phyloP scores from a whole-genome alignment of 768 basidiomycete genomes.

The Boletus pseudo-olivaceus region DNA sequence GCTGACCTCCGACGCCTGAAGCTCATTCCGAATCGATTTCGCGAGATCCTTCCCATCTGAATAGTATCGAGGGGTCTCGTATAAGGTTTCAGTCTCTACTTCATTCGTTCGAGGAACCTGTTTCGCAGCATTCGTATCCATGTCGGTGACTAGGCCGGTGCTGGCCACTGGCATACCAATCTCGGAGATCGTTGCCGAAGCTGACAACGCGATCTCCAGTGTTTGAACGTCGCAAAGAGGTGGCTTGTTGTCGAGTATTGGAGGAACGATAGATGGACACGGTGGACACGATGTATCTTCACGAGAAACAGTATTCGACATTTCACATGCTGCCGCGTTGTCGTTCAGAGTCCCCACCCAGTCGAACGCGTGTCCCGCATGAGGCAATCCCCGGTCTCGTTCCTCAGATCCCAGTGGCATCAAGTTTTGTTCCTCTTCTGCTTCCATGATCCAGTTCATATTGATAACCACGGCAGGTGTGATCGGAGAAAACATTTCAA shows the following conservation, averaged over 20 bases:
- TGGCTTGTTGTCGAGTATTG: not conserved
- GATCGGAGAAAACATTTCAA: no score
- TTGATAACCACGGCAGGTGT: no score
- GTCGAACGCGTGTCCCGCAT: not conserved
- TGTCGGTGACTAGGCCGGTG: not conserved
- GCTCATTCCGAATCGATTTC: not conserved
- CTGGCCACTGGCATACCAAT: not conserved
- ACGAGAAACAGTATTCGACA: not conserved
- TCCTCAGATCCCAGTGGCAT: not conserved
- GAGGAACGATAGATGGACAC: not conserved
- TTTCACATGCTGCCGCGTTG: no score
- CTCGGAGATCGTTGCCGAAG: not conserved
- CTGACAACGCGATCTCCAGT: not conserved
- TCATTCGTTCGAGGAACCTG: not conserved
- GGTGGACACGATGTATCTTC: not conserved
- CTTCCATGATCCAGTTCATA: no score
- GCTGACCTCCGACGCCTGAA: no score
- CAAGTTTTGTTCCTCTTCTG: no score
- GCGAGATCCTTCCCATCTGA: not conserved
- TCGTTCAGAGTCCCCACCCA: not conserved
- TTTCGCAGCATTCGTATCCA: no score
- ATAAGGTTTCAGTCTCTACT: not conserved
- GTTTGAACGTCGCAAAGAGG: not conserved
- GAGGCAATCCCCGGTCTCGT: not conserved
- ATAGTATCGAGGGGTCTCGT: not conserved